Percentiles rank a stretch among this genome's conserved stretches.
Evolutionary conservation across 257 asterid species (phyloP).

Genomic region (Solanum virginianum): DNA sequence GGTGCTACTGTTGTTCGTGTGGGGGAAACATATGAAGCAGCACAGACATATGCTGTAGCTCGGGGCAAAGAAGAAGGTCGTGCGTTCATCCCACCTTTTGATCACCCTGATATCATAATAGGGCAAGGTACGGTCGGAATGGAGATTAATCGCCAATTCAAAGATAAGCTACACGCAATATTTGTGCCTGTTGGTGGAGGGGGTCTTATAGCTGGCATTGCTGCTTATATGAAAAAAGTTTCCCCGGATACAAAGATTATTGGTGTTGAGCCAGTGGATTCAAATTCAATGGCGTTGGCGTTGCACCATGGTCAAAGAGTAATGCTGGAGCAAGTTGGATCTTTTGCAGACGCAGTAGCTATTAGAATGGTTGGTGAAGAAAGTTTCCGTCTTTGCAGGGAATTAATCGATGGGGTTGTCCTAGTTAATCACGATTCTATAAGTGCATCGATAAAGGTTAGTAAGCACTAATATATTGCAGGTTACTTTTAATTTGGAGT

Average conservation of each 20-base stretch:
- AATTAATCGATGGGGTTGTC: constrained; percentile 77
- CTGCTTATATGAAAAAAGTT: constrained; percentile 83
- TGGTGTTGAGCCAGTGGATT: constrained; percentile 91
- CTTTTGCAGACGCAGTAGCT: constrained; percentile 98
- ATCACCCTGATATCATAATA: constrained; percentile 73
- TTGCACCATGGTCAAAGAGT: constrained; percentile 66
- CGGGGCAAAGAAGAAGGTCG: constrained; percentile 55
- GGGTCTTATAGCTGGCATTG: constrained; percentile 94
- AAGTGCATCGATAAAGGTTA: constrained; percentile 92
- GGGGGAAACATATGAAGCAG: constrained; percentile 88
- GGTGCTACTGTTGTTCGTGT: constrained; percentile 82
- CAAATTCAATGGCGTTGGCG: constrained; percentile 88
- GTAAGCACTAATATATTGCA: not conserved
- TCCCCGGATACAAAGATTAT: constrained; percentile 71
- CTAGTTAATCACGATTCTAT: constrained; percentile 86
- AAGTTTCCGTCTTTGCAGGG: constrained; percentile 63
- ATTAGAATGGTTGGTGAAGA: constrained; percentile 92
- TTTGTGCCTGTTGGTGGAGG: constrained; percentile 98
- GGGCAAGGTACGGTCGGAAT: constrained; percentile 97
- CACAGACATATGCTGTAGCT: constrained; percentile 72
- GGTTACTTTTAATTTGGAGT: not conserved
- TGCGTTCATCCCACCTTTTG: constrained; percentile 84
- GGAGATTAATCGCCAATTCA: constrained; percentile 76
- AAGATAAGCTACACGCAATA: constrained; percentile 58
- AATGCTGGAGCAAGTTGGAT: constrained; percentile 76